Conservation (phyloP, 768 basidiomycete species). For the Tricholoma terreum region DNA sequence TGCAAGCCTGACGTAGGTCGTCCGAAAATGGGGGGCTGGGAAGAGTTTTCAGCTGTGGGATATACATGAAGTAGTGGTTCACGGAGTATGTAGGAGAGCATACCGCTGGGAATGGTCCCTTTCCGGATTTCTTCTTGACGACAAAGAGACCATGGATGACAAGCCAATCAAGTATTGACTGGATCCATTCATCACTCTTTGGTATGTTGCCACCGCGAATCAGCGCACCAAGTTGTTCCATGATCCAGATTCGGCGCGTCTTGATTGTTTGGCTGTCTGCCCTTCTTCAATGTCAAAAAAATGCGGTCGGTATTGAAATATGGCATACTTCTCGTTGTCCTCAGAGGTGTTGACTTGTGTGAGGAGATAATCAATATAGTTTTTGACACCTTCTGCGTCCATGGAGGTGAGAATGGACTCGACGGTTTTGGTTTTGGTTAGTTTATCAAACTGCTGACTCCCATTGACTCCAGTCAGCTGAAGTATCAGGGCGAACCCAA, state of each 20-base stretch:
- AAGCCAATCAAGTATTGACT: slow-evolving; percentile 76
- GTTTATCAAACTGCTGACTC: slow-evolving; percentile 82
- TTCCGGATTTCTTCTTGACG: slow-evolving; percentile 69
- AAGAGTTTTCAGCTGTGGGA: slow-evolving; percentile 51
- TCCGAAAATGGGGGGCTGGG: slow-evolving; percentile 76
- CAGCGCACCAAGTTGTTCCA: slow-evolving; percentile 79
- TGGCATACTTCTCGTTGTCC: slow-evolving; percentile 39
- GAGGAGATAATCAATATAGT: slow-evolving; percentile 72
- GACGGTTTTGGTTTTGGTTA: slow-evolving; percentile 91
- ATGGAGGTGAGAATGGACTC: slow-evolving; percentile 78
- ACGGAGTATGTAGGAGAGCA: slow-evolving; percentile 23
- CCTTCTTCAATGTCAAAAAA: slow-evolving; percentile 27
- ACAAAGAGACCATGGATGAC: slow-evolving; percentile 78
- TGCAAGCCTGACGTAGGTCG: slow-evolving; percentile 60
- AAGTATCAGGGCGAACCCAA: slow-evolving; percentile 82
- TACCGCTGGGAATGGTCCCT: slow-evolving; percentile 58
- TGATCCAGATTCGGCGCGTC: slow-evolving; percentile 72
- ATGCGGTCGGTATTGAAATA: neutral
- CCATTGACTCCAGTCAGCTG: slow-evolving; percentile 84
- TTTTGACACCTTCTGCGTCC: slow-evolving; percentile 69
- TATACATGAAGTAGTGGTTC: neutral
- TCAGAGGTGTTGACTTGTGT: slow-evolving; percentile 52
- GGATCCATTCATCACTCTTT: slow-evolving; percentile 77
- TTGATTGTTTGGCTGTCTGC: slow-evolving; percentile 45
- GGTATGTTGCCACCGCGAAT: slow-evolving; percentile 78